A percentile compares a stretch with the other conserved stretches of the same genome.
Evolutionary conservation across 192 early-diverging fungal species (phyloP).

Genomic region (Paraglomus brasilianum): DNA sequence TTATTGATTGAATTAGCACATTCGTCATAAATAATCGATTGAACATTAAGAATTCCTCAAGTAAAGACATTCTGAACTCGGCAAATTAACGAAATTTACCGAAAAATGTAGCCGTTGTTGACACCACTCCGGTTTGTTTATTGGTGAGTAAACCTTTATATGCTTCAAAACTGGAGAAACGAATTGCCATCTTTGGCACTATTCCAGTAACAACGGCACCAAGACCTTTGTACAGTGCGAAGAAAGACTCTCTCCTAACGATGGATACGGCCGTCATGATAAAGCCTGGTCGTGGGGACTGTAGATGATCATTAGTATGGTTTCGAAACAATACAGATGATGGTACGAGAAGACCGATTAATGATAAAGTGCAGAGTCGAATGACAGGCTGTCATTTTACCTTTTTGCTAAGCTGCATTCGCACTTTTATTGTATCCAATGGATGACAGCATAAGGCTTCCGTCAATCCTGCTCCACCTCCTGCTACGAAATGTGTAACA

Average conservation of each 20-base stretch:
- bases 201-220: constrained; percentile 95
- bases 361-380: too few species aligned
- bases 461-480: constrained; percentile 88
- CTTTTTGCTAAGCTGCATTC: constrained; percentile 87
- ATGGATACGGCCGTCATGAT: constrained; percentile 84
- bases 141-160: constrained; percentile 83
- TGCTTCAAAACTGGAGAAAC: constrained; percentile 93
- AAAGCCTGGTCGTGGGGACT: constrained; percentile 47
- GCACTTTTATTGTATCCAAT: constrained; percentile 97
- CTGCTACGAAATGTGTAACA: constrained; percentile 79
- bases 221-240: constrained; percentile 95
- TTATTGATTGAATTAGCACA: constrained; percentile 13
- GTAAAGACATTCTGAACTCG: not conserved
- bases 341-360: not conserved
- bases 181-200: constrained; percentile 99
- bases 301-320: too few species aligned
- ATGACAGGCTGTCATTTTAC: constrained; percentile 50
- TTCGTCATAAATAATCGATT: constrained; percentile 42
- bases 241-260: constrained; percentile 79
- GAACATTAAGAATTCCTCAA: constrained; percentile 12
- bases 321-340: too few species aligned
- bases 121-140: constrained; percentile 60
- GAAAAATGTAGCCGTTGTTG: constrained; percentile 67
- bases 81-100: constrained; percentile 51
- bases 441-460: constrained; percentile 91